Evolutionary conservation across 805 yeast species (phyloP), one percentile per base, ranked within the genome.

Genomic region (Metschnikowia continentalis): DNA sequence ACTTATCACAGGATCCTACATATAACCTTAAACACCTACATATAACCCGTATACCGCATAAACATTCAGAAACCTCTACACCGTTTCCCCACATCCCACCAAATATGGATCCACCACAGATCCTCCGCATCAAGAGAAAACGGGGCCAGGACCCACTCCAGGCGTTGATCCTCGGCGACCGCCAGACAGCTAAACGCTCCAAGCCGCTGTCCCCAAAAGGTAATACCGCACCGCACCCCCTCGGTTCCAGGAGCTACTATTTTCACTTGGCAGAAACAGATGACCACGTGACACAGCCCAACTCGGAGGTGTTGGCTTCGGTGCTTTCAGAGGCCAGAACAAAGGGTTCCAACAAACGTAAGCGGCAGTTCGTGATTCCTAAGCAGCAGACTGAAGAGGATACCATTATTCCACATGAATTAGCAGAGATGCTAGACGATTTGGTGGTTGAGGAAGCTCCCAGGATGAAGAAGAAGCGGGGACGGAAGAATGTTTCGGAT

Each of bases 101-200:
- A n/a, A 43, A n/a, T 10, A 44, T 44, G 47, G 40, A 47, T n/a
- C 58, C 59, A 5, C 96, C 96, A 1, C 79, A 78, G 48, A 75
- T 86, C 23, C 83, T 92, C 40, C 78, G 97, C 52, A 87, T 92
- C 64, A 92, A 94, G 68, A 78, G 98, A 52, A 86, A 86, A 62
- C 77, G 97, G 53, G 84, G 82, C 48, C 94, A 90, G 61, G 97
- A 89, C 58, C 96, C 97, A 2, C 74, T 92, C 22, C 90, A 88
- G 58, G 96, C 97, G 0, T 75, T 91, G 60, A 69, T 80, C 8
- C 59, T 80, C 26, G 82, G 78, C 46, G 74, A 72, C 37, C 55
- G 61, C 17, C 65, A 66, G 26, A 35, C 57, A 10, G 59, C 72
- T 43, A 74, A 81, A 58, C 62, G 80, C 48, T 70, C 79, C 22